These are phyloP conservation scores for Mrakiaceae sp. DNA, from an alignment of 1,284 basidiomycete species.

Conservation along the genomic window DNA sequence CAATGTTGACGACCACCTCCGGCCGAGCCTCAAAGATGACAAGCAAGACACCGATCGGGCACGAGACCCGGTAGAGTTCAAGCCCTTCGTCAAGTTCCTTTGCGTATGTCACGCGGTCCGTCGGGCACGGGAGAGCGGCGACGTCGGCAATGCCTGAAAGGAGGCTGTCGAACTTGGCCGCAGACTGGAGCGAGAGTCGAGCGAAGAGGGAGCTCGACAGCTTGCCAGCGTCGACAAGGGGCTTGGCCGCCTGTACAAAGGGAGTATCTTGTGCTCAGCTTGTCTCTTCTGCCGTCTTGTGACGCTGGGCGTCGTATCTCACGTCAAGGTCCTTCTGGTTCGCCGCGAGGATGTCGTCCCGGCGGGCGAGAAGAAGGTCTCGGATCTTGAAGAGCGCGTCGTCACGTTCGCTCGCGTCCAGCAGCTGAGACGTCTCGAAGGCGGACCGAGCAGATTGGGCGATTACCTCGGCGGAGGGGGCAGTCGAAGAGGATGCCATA, in stretches of 20 bases:
- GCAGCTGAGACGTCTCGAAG: constrained; percentile 73
- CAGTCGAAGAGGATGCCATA: neutral
- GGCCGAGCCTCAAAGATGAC: constrained; percentile 97
- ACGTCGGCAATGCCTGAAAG: constrained; percentile 83
- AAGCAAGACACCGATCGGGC: constrained; percentile 90
- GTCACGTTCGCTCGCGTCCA: constrained; percentile 54
- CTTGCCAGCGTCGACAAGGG: constrained; percentile 65
- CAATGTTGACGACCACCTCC: constrained; percentile 97
- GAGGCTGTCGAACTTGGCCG: constrained; percentile 91
- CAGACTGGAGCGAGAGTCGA: constrained; percentile 69
- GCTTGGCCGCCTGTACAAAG: constrained; percentile 52
- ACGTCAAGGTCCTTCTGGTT: constrained; percentile 72
- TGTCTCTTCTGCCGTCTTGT: too few relatives aligned
- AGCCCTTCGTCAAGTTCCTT: constrained; percentile 72
- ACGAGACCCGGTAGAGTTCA: constrained; percentile 86
- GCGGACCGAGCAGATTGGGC: constrained; percentile 67
- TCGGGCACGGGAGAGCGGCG: constrained; percentile 71
- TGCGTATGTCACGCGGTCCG: constrained; percentile 77
- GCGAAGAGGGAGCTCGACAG: constrained; percentile 73
- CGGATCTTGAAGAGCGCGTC: constrained; percentile 60
- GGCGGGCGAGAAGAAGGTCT: constrained; percentile 50
- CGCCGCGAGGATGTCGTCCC: constrained; percentile 59
- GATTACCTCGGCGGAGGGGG: constrained; percentile 40
- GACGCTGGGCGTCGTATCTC: constrained; percentile 12
- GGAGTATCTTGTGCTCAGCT: neutral